Base-by-base conservation (phyloP, 2,329 filamentous ascomycete genomes). In the Curvularia spicifera region DNA sequence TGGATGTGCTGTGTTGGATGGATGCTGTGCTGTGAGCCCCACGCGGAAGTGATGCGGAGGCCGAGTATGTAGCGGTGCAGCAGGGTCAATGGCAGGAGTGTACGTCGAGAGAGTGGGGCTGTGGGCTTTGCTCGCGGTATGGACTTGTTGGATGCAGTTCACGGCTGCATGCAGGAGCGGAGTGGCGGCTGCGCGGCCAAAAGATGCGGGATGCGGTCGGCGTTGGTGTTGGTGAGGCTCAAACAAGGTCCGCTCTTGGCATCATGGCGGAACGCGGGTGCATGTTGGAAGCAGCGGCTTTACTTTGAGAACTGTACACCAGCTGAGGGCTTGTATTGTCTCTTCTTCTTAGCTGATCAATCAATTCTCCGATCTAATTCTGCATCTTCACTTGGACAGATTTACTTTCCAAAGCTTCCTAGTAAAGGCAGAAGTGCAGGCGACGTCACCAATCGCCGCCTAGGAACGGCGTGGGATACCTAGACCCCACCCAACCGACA, bases 221-320 rank as follows among this genome's bases (percentile, higher is more conserved):
- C 6, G 51, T 46, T 46, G 45, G 46, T 62, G 53, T 57, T 56
- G 43, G 49, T 66, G 66, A 68, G 63, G 65, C 61, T 68, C 60
- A 65, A 48, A 20, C 48, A 53, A 47, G 45, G 51, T 40, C 57
- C 53, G 56, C 31, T 51, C 61, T 64, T 64, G 61, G 63, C 63
- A 52, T 12, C 24, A 18, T 49, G 26, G 58, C 49, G 57, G 64
- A 63, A 62, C 56, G 57, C 51, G 39, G 18, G 45, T 43, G 47
- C 47, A 45, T 24, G 12, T 24, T 22, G 33, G 33, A 56, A 20
- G 48, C 45, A 7, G 26, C 3, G 33, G 35, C 44, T 28, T 18
- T 5, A 35, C 13, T 15, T n/a, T n/a, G 13, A 35, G 33, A 15
- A 26, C 24, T 44, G 13, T 12, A n/a, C 4, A 18, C 5, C 15